Conservation (phyloP, 2,329 filamentous ascomycete genomes). For the Penicillium italicum region DNA sequence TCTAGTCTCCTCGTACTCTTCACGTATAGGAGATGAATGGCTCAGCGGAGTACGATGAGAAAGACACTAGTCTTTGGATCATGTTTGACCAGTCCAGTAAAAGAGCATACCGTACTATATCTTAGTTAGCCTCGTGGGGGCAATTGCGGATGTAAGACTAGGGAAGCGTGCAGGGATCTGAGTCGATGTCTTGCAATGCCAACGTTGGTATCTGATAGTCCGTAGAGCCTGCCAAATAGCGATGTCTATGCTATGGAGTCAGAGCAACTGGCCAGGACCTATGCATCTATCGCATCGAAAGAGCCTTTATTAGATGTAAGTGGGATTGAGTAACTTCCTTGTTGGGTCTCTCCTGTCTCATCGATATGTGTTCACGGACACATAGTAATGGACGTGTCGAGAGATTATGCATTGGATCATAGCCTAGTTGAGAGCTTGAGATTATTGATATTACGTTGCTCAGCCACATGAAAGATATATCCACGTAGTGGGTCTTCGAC, state of each 20-base stretch:
- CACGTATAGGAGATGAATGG: background rate
- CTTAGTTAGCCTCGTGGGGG: background rate
- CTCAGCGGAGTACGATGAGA: background rate
- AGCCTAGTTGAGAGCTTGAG: too few relatives aligned
- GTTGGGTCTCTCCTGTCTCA: background rate
- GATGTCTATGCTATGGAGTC: background rate
- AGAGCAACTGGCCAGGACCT: too few relatives aligned
- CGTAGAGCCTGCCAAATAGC: conserved; percentile 12
- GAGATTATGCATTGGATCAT: background rate
- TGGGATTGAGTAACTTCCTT: conserved; percentile 2
- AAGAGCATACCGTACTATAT: background rate
- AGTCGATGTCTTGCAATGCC: conserved; percentile 3
- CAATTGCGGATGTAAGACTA: background rate
- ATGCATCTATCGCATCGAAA: background rate
- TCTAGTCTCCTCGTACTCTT: background rate
- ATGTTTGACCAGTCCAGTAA: too few relatives aligned
- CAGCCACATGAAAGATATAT: background rate
- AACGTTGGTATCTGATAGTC: conserved; percentile 8
- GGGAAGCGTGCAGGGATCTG: background rate
- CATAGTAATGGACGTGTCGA: background rate
- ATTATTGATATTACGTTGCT: background rate
- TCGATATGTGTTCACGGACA: background rate
- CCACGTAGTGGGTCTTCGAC: background rate
- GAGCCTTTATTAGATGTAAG: background rate
- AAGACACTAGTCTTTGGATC: background rate